These are phyloP conservation scores for Petrea volubilis DNA, from an alignment of 257 asterid genomes.

Conservation along the genomic window DNA sequence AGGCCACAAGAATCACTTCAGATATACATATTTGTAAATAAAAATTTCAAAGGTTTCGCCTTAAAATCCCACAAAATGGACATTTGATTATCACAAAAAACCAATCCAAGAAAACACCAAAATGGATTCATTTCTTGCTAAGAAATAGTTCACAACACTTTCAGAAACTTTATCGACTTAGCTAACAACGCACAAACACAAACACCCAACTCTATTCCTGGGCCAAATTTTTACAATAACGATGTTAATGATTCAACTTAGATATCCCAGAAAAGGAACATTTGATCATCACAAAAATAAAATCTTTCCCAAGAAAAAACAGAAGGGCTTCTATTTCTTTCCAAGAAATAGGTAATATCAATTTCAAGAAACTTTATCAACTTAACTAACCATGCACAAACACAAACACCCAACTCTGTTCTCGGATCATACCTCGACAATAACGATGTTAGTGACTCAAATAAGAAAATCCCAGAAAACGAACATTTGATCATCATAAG, in stretches of 20 bases:
- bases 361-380: background rate
- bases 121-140: background rate
- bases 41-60: background rate
- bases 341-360: background rate
- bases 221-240: too few species aligned
- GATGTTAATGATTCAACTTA: too few species aligned
- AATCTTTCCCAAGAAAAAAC: too few species aligned
- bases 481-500: background rate
- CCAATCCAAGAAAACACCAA: background rate
- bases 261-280: too few species aligned
- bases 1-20: background rate
- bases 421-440: background rate
- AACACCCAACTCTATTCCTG: background rate
- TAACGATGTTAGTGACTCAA: too few species aligned
- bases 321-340: background rate
- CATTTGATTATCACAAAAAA: background rate
- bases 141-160: background rate
- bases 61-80: background rate
- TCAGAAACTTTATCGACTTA: background rate
- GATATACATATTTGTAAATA: background rate
- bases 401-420: background rate
- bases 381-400: background rate
- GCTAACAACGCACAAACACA: background rate
- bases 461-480: conserved; percentile 1
- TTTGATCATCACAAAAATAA: too few species aligned